A percentile compares a stretch with the other conserved stretches of the same genome.
phyloP scores from a whole-genome alignment of 2,329 filamentous ascomycete genomes.

The Dendrostoma leiphaemia region DNA sequence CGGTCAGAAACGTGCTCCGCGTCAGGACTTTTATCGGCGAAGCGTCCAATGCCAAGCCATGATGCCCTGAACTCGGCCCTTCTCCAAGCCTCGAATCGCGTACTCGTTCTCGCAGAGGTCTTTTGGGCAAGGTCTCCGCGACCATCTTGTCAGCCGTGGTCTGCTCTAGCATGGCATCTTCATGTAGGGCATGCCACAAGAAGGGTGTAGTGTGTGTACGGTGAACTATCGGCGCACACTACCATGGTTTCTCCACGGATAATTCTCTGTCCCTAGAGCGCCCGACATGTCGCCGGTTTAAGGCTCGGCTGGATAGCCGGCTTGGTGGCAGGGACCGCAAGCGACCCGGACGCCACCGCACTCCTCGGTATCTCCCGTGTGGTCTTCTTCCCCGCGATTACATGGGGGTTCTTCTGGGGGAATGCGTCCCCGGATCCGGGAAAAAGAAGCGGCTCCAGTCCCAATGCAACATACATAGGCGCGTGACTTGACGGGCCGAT shows the following conservation, averaged over 20 bases:
- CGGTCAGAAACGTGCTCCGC: background rate
- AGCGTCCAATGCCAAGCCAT: background rate
- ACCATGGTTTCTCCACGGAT: background rate
- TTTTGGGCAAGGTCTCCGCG: background rate
- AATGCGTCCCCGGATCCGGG: background rate
- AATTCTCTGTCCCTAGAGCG: background rate
- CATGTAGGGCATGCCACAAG: background rate
- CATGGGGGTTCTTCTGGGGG: background rate
- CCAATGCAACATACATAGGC: background rate
- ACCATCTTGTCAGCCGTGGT: too few species aligned
- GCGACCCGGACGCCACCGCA: background rate
- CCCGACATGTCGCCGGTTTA: slow-evolving; percentile 2
- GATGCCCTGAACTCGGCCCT: slow-evolving; percentile 1
- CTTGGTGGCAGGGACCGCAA: background rate
- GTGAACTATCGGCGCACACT: background rate
- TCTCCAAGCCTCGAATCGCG: background rate
- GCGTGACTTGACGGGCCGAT: slow-evolving; percentile 24
- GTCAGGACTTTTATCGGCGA: background rate
- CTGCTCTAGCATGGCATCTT: background rate
- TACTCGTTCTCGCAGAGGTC: slow-evolving; percentile 3
- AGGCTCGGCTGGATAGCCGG: background rate
- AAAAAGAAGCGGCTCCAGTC: background rate
- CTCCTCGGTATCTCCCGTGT: too few species aligned
- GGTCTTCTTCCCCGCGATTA: background rate
- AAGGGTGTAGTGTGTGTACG: too few species aligned